Base-by-base conservation (phyloP, 2,329 filamentous ascomycete species). In the Penicillium freii region DNA sequence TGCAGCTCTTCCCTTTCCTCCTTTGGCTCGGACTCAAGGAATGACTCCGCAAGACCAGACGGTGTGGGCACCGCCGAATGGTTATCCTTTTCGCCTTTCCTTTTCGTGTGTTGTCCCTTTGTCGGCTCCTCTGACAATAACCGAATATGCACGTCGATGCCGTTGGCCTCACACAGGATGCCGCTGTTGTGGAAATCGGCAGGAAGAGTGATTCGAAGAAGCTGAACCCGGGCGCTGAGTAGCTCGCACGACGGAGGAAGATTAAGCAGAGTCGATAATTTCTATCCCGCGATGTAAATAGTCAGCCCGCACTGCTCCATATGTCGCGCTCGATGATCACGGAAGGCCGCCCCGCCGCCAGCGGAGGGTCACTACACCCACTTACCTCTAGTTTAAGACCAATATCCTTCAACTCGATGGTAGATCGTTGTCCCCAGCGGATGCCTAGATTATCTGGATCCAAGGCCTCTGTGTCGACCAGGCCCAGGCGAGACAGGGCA, bases 381-480 rank as follows among this genome's bases (percentile, higher is more conserved):
- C 80, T 66, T 80, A 90, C 91, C 81, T 91, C 84, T 58, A 92
- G 77, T 71, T 87, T 89, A 62, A 97, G 79, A 2, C 89, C 91
- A 57, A 97, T 88, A 81, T 97, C 89, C 66, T 88, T 86, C 66
- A 97, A 87, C 74, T 96, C 92, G 44, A 97, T 83, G 0, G 89
- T 88, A 40, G 88, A 94, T 64, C 88, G 87, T 73, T 88, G 87
- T 34, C 94, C 94, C 75, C 91, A 84, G 45, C 87, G 87, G 65
- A 97, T 85, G 66, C 95, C 91, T 62, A 97, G 78, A 65, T 91
- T 91, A 63, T 94, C 91, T 60, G 94, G 82, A 69, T 97, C 90
- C 64, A 97, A 80, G 13, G 89, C 87, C 70, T 95, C 89, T 56
- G 91, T 89, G 69, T 97, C 94, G 58, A 99, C 84, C 54, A 97